Evolutionary conservation across 495 filamentous ascomycete species (phyloP), one percentile per base, ranked within the genome.

Genomic region (Neurospora sp.): DNA sequence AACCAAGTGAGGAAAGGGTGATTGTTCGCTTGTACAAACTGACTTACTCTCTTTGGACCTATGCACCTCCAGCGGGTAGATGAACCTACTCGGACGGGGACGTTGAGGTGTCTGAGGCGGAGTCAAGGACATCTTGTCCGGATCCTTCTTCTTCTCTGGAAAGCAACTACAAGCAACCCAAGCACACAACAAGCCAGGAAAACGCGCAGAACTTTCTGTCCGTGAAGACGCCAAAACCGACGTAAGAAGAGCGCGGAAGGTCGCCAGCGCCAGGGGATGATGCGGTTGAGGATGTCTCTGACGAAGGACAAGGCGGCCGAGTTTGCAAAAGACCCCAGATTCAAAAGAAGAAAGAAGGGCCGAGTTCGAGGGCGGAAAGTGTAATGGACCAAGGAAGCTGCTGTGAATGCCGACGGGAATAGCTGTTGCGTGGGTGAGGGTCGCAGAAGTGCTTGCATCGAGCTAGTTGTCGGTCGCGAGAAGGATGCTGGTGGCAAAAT

Each of bases 1-100:
- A n/a, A n/a, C 8, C 4, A 20, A n/a, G 44, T 9, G 18, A 20
- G 44, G n/a, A 4, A 9, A 0, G 44, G 20, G n/a, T 0, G 0
- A 44, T 9, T 44, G 42, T 44, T 44, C 3, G 42, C 42, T 44
- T n/a, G 45, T 7, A 22, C 9, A 22, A 8, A 8, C 7, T 22
- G 45, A 22, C 45, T 53, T 53, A 22, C 20, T 53, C 9, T 53
- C 20, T 53, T 22, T 53, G 20, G 45, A 27, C 20, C 20, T 22
- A 5, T 12, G 0, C 0, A 22, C 45, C 20, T 53, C 20, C 20
- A 20, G 45, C 20, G n/a, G 9, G 45, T 22, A 12, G 45, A 53
- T 53, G 0, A 53, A 53, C 10, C 45, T 53, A 12, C 20, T 53
- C n/a, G n/a, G 45, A 22, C 45, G 20, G n/a, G 44, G 0, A n/a